Evolutionary conservation across 2,329 filamentous ascomycete species (phyloP).

Genomic region (Fusarium virguliforme): DNA sequence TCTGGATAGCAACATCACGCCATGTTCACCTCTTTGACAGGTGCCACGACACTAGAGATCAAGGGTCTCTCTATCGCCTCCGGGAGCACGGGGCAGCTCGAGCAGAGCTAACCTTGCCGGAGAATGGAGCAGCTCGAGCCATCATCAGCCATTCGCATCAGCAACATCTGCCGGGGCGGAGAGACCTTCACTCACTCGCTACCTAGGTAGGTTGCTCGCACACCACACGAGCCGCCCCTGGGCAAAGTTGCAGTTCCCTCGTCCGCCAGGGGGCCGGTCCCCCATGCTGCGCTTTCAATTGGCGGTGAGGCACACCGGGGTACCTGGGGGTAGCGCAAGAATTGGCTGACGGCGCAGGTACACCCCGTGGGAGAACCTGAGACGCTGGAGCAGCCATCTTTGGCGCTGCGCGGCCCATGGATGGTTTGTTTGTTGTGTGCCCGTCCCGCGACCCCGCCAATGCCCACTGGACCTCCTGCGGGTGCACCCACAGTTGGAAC

Average conservation of each 20-base stretch:
- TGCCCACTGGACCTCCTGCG: slow-evolving; percentile 18
- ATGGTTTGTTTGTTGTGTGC: slow-evolving; percentile 35
- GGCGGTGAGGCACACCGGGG: slow-evolving; percentile 48
- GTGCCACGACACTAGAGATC: slow-evolving; percentile 29
- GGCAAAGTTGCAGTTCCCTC: slow-evolving; percentile 41
- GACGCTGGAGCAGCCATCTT: slow-evolving; percentile 21
- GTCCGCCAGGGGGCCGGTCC: slow-evolving; percentile 29
- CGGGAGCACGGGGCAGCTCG: slow-evolving; percentile 5
- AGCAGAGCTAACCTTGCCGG: not conserved
- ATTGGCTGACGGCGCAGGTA: slow-evolving; percentile 25
- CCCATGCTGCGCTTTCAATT: slow-evolving; percentile 50
- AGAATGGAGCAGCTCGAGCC: slow-evolving; percentile 1
- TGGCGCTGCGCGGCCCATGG: slow-evolving; percentile 6
- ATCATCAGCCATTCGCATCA: slow-evolving; percentile 15
- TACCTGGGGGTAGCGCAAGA: slow-evolving; percentile 34
- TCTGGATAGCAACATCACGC: slow-evolving; percentile 3
- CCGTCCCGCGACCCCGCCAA: slow-evolving; percentile 48
- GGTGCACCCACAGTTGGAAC: slow-evolving; percentile 46
- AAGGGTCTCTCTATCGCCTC: slow-evolving; percentile 1
- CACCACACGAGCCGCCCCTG: slow-evolving; percentile 43
- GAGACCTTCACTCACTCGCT: not conserved
- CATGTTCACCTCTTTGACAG: slow-evolving; percentile 17
- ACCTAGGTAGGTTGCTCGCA: not conserved
- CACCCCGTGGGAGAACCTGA: slow-evolving; percentile 15
- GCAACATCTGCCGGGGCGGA: slow-evolving; percentile 5